Evolutionary conservation across 257 asterid species (phyloP).

Genomic region (Capsicum baccatum): DNA sequence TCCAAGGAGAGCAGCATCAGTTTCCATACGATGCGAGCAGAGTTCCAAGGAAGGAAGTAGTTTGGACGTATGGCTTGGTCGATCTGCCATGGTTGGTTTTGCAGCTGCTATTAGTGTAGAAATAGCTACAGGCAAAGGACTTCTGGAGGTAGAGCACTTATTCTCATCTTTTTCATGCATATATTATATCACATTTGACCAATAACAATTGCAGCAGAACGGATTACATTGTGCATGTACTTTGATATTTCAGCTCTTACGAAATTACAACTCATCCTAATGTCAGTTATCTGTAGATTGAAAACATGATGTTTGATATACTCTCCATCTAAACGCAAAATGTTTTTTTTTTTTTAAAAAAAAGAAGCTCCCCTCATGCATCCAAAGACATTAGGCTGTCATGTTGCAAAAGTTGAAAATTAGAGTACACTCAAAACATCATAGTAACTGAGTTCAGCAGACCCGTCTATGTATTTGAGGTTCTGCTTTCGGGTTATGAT

Average conservation of each 20-base stretch:
- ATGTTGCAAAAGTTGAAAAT: neutral
- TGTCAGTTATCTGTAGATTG: neutral
- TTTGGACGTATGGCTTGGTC: conserved; percentile 86
- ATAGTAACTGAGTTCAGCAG: neutral
- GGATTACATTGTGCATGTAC: neutral
- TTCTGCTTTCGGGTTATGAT: neutral
- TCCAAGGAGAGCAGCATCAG: conserved; percentile 38
- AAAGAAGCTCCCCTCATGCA: neutral
- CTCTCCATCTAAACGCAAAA: neutral
- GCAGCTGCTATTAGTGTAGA: conserved; percentile 77
- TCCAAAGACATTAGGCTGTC: neutral
- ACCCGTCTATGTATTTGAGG: neutral
- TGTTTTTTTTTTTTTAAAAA: neutral
- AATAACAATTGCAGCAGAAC: too few relatives aligned
- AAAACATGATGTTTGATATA: neutral
- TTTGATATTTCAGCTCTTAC: neutral
- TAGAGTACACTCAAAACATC: neutral
- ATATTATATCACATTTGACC: neutral
- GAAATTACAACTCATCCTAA: neutral
- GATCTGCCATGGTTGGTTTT: conserved; percentile 85
- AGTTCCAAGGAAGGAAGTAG: conserved; percentile 60
- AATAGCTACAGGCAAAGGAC: conserved; percentile 85
- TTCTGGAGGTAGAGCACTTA: conserved; percentile 46
- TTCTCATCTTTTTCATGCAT: neutral
- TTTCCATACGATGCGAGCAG: conserved; percentile 77